Evolutionary conservation across 2,329 filamentous ascomycete species (phyloP).

Genomic region (Pseudogymnoascus sp.): DNA sequence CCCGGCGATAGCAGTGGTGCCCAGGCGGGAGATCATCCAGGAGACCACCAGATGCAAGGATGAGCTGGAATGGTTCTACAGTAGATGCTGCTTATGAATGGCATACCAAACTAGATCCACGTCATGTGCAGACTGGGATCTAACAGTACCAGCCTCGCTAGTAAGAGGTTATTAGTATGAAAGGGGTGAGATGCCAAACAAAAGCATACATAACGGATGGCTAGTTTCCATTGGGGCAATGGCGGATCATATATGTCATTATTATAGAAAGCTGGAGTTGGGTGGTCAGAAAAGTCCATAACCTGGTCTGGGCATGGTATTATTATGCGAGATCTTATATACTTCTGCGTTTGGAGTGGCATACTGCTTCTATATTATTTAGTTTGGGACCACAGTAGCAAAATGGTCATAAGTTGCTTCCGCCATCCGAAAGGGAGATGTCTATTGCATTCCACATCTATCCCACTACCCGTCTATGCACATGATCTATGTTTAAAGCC

Average conservation of each 20-base stretch:
- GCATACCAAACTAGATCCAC: not conserved
- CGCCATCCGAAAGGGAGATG: too few species aligned
- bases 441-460: not conserved
- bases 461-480: not conserved
- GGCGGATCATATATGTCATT: not conserved
- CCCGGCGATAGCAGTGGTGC: slow-evolving; percentile 8
- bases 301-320: not conserved
- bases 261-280: not conserved
- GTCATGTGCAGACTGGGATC: not conserved
- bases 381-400: not conserved
- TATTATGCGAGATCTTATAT: not conserved
- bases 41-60: slow-evolving; percentile 1
- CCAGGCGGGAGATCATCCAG: not conserved
- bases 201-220: not conserved
- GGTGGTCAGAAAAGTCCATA: not conserved
- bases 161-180: not conserved
- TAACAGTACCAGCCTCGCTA: not conserved
- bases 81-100: not conserved
- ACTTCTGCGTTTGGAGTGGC: not conserved
- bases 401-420: not conserved
- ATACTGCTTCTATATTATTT: not conserved
- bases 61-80: not conserved
- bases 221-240: not conserved
- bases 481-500: not conserved
- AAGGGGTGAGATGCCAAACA: not conserved